Evolutionary conservation across 352 stramenopile genomes (phyloP), one percentile per base, ranked within the genome.

Genomic region (Globisporangium spinosum): DNA sequence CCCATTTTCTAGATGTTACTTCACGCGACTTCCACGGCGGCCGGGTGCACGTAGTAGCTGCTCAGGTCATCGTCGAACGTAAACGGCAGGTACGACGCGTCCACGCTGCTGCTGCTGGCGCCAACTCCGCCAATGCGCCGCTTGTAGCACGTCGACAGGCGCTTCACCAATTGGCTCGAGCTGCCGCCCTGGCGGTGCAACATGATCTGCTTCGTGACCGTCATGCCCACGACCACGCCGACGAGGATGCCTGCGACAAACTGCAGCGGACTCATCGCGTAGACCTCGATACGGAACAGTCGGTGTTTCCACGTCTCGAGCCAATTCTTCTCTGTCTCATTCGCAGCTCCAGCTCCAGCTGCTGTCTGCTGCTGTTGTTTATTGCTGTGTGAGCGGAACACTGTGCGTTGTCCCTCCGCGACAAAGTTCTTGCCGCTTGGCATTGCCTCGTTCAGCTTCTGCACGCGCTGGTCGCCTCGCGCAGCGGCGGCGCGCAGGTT

Each of bases 21-120:
- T 82, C 49, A 87, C 54, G 69, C 75, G 27, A 87, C 75, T 38
- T 82, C 79, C 2, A 85, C 43, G 2, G 68, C 81, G 3, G 70
- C 55, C 15, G 75, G 76, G 55, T 81, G 64, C 61, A 80, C 68
- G 17, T 81, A 65, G 65, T 69, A 73, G 49, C 38, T 56, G 23
- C 55, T 61, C 22, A 60, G 29, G 27, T 45, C 55, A 40, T 70
- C 65, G 34, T 62, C 58, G 17, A 68, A 51, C 3, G 29, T 29
- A 8, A 62, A 70, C 34, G 65, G 57, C 3, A 70, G 15, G 51
- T 49, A 65, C 51, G 58, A n/a, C 58, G 53, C 47, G 49, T 54
- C 23, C 34, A 45, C 47, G 47, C 60, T n/a, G 22, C 29, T 35
- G 32, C 29, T 5, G 13, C 5, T 17, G 38, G 38, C 38, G 38